Conservation (phyloP, 2,329 filamentous ascomycete genomes). For the Trichophyton benhamiae region DNA sequence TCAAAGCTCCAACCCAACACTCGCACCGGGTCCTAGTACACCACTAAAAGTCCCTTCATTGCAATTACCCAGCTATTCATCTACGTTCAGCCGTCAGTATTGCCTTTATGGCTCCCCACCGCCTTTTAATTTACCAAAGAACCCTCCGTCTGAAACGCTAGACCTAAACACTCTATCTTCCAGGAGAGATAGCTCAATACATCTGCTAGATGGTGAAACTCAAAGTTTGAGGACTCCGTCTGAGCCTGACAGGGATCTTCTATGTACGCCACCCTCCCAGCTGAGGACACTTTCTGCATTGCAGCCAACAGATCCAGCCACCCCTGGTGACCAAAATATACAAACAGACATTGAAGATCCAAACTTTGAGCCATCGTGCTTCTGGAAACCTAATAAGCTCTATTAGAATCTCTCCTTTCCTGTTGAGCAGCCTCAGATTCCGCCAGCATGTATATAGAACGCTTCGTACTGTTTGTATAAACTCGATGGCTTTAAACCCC, state of each 20-base stretch:
- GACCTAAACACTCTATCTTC: neutral
- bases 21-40: too few relatives aligned
- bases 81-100: neutral
- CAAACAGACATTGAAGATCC: neutral
- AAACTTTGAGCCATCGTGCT: neutral
- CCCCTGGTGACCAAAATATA: neutral
- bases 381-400: conserved; percentile 2
- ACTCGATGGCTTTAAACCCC: too few relatives aligned
- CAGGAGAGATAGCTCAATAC: neutral
- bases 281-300: neutral
- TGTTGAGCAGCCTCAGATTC: too few relatives aligned
- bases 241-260: neutral
- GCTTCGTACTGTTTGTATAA: too few relatives aligned
- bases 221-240: neutral
- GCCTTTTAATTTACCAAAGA: neutral
- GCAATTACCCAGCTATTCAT: neutral
- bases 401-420: neutral
- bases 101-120: neutral
- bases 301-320: neutral
- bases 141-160: neutral
- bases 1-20: neutral
- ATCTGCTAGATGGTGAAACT: neutral
- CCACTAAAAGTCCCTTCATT: neutral
- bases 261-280: neutral
- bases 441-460: too few relatives aligned